Evolutionary conservation across 768 basidiomycete species (phyloP).

Genomic region (Leccinum subtestaceum): DNA sequence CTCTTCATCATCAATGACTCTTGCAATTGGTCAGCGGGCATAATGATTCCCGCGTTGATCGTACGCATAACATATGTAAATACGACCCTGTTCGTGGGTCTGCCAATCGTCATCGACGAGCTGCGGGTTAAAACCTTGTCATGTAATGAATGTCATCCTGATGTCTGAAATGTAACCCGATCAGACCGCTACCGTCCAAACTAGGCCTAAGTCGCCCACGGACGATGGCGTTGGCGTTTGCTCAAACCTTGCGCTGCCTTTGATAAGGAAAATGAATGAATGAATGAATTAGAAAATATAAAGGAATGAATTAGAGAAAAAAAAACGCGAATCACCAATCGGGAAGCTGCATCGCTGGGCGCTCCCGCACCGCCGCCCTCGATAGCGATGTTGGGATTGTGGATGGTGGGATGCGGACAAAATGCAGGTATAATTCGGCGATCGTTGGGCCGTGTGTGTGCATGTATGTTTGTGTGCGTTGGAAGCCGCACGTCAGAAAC

Average conservation of each 20-base stretch:
- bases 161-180: not conserved
- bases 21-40: not conserved
- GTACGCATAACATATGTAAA: not conserved
- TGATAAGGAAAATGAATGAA: not conserved
- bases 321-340: not conserved
- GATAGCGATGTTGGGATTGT: not conserved
- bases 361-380: not conserved
- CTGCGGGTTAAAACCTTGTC: not conserved
- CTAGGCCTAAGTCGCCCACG: not conserved
- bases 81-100: not conserved
- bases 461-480: not conserved
- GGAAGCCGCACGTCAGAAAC: not conserved
- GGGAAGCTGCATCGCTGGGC: not conserved
- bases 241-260: not conserved
- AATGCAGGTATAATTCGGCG: not conserved
- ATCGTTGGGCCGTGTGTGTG: not conserved
- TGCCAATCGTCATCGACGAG: not conserved
- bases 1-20: not conserved
- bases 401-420: not conserved
- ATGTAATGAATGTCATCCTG: not conserved
- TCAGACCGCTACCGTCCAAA: not conserved
- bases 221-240: not conserved
- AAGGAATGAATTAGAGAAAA: not conserved
- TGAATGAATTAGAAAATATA: not conserved
- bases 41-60: not conserved